Percentiles rank a stretch among this genome's conserved stretches.
These are phyloP conservation scores for Lentinula raphanica DNA, from an alignment of 768 basidiomycete species.

Conservation along the genomic window DNA sequence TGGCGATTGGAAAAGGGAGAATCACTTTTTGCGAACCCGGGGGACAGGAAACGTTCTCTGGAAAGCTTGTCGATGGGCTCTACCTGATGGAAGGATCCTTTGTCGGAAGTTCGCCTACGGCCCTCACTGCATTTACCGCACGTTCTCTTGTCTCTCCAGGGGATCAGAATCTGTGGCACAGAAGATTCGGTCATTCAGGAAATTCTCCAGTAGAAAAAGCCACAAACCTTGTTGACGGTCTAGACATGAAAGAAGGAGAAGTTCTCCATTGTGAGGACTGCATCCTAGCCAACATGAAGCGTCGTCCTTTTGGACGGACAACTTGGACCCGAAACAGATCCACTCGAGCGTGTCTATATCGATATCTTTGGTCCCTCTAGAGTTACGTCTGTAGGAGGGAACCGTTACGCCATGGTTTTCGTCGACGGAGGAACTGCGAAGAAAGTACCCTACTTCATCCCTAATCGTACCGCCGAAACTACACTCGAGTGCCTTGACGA, in stretches of 20 bases:
- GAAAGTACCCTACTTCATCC: not conserved
- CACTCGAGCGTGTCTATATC: not conserved
- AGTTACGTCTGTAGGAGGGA: not conserved
- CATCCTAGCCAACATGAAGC: not conserved
- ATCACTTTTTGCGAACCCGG: not conserved
- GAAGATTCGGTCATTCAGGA: conserved; percentile 6
- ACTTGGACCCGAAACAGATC: not conserved
- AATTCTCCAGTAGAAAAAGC: not conserved
- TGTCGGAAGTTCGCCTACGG: not conserved
- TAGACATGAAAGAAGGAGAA: not conserved
- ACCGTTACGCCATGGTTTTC: conserved; percentile 6
- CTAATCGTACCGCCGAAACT: not conserved
- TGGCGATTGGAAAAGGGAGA: not conserved
- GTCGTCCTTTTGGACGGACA: not conserved
- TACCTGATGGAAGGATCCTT: not conserved
- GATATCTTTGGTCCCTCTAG: conserved; percentile 16
- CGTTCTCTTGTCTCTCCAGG: not conserved
- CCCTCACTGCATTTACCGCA: not conserved
- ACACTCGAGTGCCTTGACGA: not conserved
- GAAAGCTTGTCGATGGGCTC: not conserved
- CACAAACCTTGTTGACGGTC: not conserved
- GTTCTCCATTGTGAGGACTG: conserved; percentile 1
- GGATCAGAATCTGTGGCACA: not conserved
- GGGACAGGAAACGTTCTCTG: not conserved
- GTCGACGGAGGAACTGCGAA: not conserved